phyloP scores from a whole-genome alignment of 148 eudicot genomes.

The Amaranthus cruentus region DNA sequence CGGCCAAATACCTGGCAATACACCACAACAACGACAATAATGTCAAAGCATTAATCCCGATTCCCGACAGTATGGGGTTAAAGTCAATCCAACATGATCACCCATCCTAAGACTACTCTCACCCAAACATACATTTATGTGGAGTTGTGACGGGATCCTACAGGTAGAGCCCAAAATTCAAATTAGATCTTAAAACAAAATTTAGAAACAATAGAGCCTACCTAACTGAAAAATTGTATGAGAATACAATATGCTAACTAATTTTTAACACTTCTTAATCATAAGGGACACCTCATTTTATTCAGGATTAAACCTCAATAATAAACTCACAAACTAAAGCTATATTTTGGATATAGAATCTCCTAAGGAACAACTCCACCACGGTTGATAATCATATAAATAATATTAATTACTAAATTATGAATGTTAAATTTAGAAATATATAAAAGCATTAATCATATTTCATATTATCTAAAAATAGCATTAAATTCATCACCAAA shows the following conservation, averaged over 20 bases:
- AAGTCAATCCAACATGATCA: not conserved
- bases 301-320: not conserved
- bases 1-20: conserved; percentile 71
- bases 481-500: too few species aligned
- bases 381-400: too few species aligned
- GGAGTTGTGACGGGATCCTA: not conserved
- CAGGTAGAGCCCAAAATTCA: too few species aligned
- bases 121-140: not conserved
- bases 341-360: not conserved
- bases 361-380: too few species aligned
- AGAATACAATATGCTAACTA: conserved; percentile 12
- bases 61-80: not conserved
- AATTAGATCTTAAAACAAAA: not conserved
- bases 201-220: not conserved
- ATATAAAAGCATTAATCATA: too few species aligned
- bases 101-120: not conserved
- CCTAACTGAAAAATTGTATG: not conserved
- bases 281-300: not conserved
- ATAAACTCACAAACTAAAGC: not conserved
- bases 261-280: not conserved
- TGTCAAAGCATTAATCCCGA: not conserved
- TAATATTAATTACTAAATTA: too few species aligned
- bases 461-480: too few species aligned
- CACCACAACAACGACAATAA: conserved; percentile 2
- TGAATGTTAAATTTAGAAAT: too few species aligned